Percentiles rank a stretch among this genome's conserved stretches.
These are phyloP conservation scores for Orbilia brochopaga DNA, from an alignment of 2,329 filamentous ascomycete genomes.

Conservation along the genomic window DNA sequence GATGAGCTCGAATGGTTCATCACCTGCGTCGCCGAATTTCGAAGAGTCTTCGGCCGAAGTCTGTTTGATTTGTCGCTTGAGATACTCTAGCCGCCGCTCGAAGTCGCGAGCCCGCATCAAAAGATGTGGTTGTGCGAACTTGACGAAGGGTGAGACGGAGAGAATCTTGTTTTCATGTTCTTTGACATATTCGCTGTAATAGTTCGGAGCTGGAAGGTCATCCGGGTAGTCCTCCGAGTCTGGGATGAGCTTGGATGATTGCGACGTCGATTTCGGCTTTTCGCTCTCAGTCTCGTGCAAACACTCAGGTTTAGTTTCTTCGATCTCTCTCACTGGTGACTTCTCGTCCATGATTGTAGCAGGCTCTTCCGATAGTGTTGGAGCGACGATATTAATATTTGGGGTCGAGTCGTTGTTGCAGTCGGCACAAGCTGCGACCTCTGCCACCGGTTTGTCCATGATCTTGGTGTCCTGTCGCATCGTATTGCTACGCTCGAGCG, in stretches of 20 bases:
- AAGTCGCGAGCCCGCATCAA: slow-evolving; percentile 90
- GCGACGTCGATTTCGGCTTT: slow-evolving; percentile 19
- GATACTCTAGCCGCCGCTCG: slow-evolving; percentile 79
- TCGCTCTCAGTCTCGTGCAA: slow-evolving; percentile 16
- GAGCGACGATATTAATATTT: slow-evolving; percentile 48
- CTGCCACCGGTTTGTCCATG: slow-evolving; percentile 13
- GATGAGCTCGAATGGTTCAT: slow-evolving; percentile 78
- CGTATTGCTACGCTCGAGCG: slow-evolving; percentile 41
- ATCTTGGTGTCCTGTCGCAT: slow-evolving; percentile 21
- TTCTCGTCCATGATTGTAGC: slow-evolving; percentile 30
- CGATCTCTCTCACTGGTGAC: slow-evolving; percentile 25
- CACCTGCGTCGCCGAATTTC: slow-evolving; percentile 64
- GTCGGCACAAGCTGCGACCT: slow-evolving; percentile 31
- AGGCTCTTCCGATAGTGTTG: slow-evolving; percentile 40
- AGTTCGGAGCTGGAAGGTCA: slow-evolving; percentile 83
- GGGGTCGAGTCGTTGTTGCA: slow-evolving; percentile 14
- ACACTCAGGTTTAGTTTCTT: slow-evolving; percentile 19
- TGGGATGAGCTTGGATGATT: slow-evolving; percentile 45
- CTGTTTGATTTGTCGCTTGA: slow-evolving; percentile 66
- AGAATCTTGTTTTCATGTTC: slow-evolving; percentile 92
- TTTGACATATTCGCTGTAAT: slow-evolving; percentile 92
- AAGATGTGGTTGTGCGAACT: slow-evolving; percentile 90
- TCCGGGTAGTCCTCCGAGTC: slow-evolving; percentile 69
- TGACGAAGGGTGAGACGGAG: slow-evolving; percentile 94
- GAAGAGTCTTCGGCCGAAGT: slow-evolving; percentile 59